A percentile compares a stretch with the other conserved stretches of the same genome.
Conservation (phyloP, 2,329 filamentous ascomycete species). For the Diplodia mutila region DNA sequence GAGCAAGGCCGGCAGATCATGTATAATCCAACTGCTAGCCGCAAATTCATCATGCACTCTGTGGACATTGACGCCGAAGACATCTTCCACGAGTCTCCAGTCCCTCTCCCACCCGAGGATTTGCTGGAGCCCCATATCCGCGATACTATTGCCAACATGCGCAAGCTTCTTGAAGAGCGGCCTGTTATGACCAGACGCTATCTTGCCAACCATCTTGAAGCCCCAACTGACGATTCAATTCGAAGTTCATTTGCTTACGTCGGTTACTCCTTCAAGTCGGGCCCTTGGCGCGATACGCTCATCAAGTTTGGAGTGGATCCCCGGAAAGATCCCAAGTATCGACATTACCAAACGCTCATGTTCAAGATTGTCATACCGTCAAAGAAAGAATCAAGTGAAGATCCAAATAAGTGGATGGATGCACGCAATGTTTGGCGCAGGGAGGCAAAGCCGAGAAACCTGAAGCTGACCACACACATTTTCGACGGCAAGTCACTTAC, state of each 20-base stretch:
- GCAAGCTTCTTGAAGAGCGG: constrained; percentile 68
- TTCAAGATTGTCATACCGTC: constrained; percentile 65
- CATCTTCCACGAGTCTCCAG: constrained; percentile 64
- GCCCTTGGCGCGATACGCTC: constrained; percentile 88
- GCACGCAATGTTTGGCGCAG: constrained; percentile 26
- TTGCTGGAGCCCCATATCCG: constrained; percentile 62
- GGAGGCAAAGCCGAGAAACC: constrained; percentile 23
- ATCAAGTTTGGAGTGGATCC: constrained; percentile 87
- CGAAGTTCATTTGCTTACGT: constrained; percentile 80
- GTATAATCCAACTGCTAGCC: constrained; percentile 49
- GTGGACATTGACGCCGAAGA: constrained; percentile 64
- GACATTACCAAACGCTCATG: constrained; percentile 85
- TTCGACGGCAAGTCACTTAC: constrained; percentile 80
- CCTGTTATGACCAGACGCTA: constrained; percentile 87
- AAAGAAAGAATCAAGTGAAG: constrained; percentile 20
- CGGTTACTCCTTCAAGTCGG: constrained; percentile 89
- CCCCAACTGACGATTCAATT: constrained; percentile 59
- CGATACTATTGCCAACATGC: constrained; percentile 66
- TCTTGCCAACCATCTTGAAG: constrained; percentile 71
- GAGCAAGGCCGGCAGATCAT: constrained; percentile 48
- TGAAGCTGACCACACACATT: constrained; percentile 62
- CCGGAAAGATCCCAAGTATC: constrained; percentile 72
- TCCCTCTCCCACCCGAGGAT: constrained; percentile 57
- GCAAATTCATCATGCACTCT: constrained; percentile 63
- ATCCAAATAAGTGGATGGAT: constrained; percentile 30